phyloP scores from a whole-genome alignment of 805 yeast genomes.

The Jamesozyma gamospora region DNA sequence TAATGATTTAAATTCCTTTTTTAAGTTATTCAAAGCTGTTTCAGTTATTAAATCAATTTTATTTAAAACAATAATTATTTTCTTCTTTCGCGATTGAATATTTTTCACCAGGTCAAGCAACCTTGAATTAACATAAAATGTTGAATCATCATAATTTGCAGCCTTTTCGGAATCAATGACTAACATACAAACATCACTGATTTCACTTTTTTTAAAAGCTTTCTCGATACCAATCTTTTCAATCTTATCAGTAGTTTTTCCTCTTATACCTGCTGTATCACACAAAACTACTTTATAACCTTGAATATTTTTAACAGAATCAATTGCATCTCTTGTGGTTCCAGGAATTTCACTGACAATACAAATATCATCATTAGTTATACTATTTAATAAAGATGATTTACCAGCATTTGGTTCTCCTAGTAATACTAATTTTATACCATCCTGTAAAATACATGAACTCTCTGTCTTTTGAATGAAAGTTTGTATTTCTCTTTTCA shows the following conservation, averaged over 20 bases:
- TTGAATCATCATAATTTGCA: not conserved
- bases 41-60: conserved; percentile 43
- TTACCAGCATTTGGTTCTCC: conserved; percentile 98
- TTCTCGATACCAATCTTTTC: conserved; percentile 75
- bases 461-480: conserved; percentile 39
- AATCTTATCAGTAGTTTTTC: conserved; percentile 41
- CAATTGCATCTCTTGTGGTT: conserved; percentile 84
- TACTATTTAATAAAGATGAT: conserved; percentile 69
- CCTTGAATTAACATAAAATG: conserved; percentile 26
- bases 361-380: conserved; percentile 74
- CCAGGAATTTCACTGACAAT: conserved; percentile 90
- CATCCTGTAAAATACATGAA: conserved; percentile 57
- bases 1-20: conserved; percentile 6
- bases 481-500: conserved; percentile 37
- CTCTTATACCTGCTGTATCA: conserved; percentile 88
- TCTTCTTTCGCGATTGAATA: conserved; percentile 9
- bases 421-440: conserved; percentile 60
- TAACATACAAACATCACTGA: conserved; percentile 61
- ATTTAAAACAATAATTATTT: conserved; percentile 40
- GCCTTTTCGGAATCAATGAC: conserved; percentile 34
- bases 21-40: conserved; percentile 9
- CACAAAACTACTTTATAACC: conserved; percentile 80
- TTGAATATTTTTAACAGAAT: conserved; percentile 65
- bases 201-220: conserved; percentile 50
- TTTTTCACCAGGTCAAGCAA: conserved; percentile 22